Evolutionary conservation across 148 eudicot genomes (phyloP), one percentile per base, ranked within the genome.

Genomic region (Rhododendron henanense): DNA sequence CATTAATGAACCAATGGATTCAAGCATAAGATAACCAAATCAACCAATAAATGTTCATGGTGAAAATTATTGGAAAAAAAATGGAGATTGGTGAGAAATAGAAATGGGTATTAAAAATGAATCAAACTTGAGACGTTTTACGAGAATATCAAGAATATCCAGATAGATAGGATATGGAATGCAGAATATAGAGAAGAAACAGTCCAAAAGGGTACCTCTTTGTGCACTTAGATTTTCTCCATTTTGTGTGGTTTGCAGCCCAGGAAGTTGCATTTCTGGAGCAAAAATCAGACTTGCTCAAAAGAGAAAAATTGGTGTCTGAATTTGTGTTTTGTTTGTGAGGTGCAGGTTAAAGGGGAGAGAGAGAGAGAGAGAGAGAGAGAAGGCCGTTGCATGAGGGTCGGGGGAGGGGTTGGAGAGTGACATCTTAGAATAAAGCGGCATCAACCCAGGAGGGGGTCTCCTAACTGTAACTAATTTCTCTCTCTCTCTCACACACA

Each of bases 401-500:
- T 50, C 67, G 63, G 78, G 83, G 55, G 69, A 67, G 90, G 81
- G 86, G 81, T 91, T 85, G 90, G 90, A 87, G 87, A 88, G 91
- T 89, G 90, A 89, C 89, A 90, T 89, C 88, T 84, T 86, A 88
- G 90, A 88, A 85, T 89, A 89, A 86, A 86, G 90, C 90, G 91
- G 92, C 88, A 89, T 84, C 89, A 84, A 89, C 91, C 81, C 79
- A 88, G 88, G 83, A 81, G 85, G 33, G 16, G 45, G 48, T 9
- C 41, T 65, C 18, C 6, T 51, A 75, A 75, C 48, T 50, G 85
- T 73, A 84, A 74, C 81, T 51, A 75, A 75, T 53, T 75, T 84
- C 28, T 35, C 57, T 19, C n/a, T n/a, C 79, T 35, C 44, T 41
- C 44, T 41, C 44, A 53, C 59, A 14, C 14, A 3, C 14, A 0